These are phyloP conservation scores for Aschersonia sp. DNA, from an alignment of 2,329 filamentous ascomycete species.

Conservation along the genomic window DNA sequence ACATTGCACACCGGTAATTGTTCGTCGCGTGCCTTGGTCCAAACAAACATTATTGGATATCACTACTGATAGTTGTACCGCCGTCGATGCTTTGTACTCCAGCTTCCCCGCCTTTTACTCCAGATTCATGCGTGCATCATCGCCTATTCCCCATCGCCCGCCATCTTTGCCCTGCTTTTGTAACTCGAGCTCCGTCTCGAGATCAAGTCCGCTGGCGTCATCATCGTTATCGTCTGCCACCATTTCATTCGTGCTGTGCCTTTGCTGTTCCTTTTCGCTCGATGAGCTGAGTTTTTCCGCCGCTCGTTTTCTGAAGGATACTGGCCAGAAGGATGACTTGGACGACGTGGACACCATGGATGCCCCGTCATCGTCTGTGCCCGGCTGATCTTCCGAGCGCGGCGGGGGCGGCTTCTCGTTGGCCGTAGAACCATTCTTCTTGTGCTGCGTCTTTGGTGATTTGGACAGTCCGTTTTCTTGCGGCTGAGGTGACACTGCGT, in stretches of 20 bases:
- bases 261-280: slow-evolving; percentile 19
- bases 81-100: neutral
- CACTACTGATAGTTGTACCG: neutral
- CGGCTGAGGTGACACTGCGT: slow-evolving; percentile 17
- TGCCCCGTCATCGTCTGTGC: slow-evolving; percentile 21
- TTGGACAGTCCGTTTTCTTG: slow-evolving; percentile 18
- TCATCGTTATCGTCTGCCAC: slow-evolving; percentile 30
- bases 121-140: slow-evolving; percentile 72
- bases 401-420: slow-evolving; percentile 21
- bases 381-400: slow-evolving; percentile 10
- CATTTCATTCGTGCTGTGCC: slow-evolving; percentile 28
- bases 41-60: neutral
- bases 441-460: slow-evolving; percentile 6
- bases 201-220: slow-evolving; percentile 23
- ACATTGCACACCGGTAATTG: neutral
- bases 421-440: slow-evolving; percentile 18
- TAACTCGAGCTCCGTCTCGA: slow-evolving; percentile 34
- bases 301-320: slow-evolving; percentile 23
- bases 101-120: slow-evolving; percentile 32
- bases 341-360: slow-evolving; percentile 35
- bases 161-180: slow-evolving; percentile 39
- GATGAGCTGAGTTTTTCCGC: slow-evolving; percentile 18
- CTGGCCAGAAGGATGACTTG: slow-evolving; percentile 26
- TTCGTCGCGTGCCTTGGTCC: neutral
- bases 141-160: slow-evolving; percentile 62